These are phyloP conservation scores for Suhomyces coccinellae DNA, from an alignment of 1,139 yeast genomes.

Conservation along the genomic window DNA sequence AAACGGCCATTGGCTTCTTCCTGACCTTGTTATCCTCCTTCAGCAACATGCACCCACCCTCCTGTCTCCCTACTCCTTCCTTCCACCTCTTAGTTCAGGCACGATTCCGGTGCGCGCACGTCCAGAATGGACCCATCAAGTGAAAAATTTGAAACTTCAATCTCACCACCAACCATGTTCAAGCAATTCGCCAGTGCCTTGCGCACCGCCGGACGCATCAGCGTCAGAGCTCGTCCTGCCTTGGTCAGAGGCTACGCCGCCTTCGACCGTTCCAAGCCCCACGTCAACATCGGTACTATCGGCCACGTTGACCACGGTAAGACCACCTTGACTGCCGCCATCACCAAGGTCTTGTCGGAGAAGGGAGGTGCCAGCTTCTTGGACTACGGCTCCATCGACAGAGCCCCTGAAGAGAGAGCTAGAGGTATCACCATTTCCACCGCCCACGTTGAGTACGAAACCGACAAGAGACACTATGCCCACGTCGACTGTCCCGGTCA, in stretches of 20 bases:
- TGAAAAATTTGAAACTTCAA: conserved; percentile 6
- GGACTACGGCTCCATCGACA: conserved; percentile 92
- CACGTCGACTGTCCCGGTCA: conserved; percentile 75
- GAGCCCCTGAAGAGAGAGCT: conserved; percentile 99
- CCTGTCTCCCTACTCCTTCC: neutral
- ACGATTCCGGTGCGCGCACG: neutral
- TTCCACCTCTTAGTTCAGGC: neutral
- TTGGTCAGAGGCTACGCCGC: conserved; percentile 57
- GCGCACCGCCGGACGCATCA: conserved; percentile 21
- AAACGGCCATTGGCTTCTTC: no score
- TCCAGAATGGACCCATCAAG: conserved; percentile 4
- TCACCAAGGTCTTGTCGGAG: conserved; percentile 88
- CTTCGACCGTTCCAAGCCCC: conserved; percentile 92
- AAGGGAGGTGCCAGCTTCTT: conserved; percentile 91
- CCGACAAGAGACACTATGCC: conserved; percentile 33
- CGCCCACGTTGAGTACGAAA: conserved; percentile 88
- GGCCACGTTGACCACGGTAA: conserved; percentile 98
- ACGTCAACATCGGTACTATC: conserved; percentile 91
- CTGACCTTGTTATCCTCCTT: no score
- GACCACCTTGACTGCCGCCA: conserved; percentile 97
- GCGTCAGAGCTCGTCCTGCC: conserved; percentile 26
- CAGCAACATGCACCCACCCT: neutral
- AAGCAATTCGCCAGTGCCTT: conserved; percentile 21
- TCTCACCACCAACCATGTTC: conserved; percentile 17
- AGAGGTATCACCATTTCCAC: conserved; percentile 99